These are phyloP conservation scores for Ambrosia artemisiifolia DNA, from an alignment of 129 eudicot species.

Conservation along the genomic window DNA sequence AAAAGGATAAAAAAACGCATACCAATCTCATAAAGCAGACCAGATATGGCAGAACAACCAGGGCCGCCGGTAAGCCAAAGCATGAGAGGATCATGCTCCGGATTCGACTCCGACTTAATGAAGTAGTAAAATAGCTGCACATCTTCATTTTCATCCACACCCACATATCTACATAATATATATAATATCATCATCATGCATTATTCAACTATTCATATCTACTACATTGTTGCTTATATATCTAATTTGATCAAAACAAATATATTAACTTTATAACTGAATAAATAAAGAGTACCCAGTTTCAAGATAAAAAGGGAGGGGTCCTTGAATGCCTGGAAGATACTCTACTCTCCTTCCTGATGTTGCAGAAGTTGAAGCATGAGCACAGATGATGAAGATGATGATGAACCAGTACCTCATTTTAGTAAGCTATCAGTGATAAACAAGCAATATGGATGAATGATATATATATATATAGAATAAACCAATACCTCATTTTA, in stretches of 20 bases:
- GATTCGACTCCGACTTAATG: constrained; percentile 23
- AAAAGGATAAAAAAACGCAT: no score
- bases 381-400: not conserved
- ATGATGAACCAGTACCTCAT: not conserved
- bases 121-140: constrained; percentile 34
- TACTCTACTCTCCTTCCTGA: constrained; percentile 7
- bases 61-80: constrained; percentile 34
- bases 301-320: constrained; percentile 3
- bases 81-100: constrained; percentile 23
- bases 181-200: no score
- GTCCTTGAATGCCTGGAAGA: not conserved
- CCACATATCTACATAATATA: constrained; percentile 11
- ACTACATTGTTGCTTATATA: no score
- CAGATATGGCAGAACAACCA: constrained; percentile 27
- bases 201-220: no score
- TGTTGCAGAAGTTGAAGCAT: no score
- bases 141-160: constrained; percentile 23
- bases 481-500: no score
- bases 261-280: no score
- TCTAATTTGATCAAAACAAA: not conserved
- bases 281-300: no score
- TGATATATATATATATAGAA: no score
- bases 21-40: constrained; percentile 19
- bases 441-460: no score
- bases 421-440: no score